Conservation (phyloP, 768 basidiomycete species). For the Tulasnella sp. region DNA sequence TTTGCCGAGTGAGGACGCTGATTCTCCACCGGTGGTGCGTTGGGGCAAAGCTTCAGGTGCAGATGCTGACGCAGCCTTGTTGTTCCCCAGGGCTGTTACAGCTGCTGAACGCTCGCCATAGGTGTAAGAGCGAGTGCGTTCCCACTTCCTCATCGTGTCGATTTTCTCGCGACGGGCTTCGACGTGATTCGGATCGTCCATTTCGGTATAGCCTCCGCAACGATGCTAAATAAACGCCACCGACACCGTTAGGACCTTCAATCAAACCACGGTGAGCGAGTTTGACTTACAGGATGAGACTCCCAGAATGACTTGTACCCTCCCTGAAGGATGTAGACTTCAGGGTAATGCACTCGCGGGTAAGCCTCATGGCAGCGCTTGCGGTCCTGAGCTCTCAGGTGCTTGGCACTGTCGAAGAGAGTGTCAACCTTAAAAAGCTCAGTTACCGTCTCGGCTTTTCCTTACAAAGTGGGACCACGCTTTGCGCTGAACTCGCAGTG, state of each 20-base stretch:
- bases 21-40: neutral
- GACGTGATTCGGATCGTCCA: constrained; percentile 90
- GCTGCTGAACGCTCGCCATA: constrained; percentile 64
- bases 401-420: constrained; percentile 67
- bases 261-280: neutral
- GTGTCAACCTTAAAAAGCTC: constrained; percentile 11
- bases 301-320: constrained; percentile 90
- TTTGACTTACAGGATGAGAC: constrained; percentile 45
- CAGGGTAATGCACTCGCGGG: constrained; percentile 91
- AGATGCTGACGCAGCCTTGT: constrained; percentile 30
- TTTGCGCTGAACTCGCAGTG: constrained; percentile 98
- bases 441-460: constrained; percentile 4
- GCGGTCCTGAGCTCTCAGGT: constrained; percentile 86
- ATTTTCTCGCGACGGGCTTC: constrained; percentile 78
- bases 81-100: neutral
- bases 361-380: constrained; percentile 83
- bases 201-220: constrained; percentile 84
- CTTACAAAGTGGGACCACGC: constrained; percentile 92
- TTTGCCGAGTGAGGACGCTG: constrained; percentile 42
- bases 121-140: constrained; percentile 85
- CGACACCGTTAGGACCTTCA: neutral
- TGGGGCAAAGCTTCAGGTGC: constrained; percentile 16
- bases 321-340: constrained; percentile 94
- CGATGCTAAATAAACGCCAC: constrained; percentile 40
- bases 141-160: constrained; percentile 89